phyloP scores from a whole-genome alignment of 2,329 filamentous ascomycete species.

The Rhytidhysteron rufulum region DNA sequence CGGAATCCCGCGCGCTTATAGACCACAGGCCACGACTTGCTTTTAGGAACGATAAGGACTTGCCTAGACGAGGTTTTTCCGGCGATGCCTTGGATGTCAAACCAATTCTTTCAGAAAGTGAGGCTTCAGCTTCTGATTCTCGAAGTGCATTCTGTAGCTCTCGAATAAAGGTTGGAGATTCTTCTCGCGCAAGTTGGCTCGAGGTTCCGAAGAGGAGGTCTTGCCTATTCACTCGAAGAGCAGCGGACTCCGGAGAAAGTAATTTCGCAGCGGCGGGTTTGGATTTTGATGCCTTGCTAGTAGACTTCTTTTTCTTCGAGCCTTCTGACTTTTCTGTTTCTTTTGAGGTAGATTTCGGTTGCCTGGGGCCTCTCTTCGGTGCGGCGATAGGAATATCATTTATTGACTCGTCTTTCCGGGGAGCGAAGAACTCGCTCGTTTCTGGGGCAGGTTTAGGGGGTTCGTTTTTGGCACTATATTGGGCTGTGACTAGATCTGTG shows the following conservation, averaged over 20 bases:
- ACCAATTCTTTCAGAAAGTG: background rate
- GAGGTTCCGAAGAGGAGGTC: constrained; percentile 39
- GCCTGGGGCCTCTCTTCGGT: constrained; percentile 1
- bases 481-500: constrained; percentile 34
- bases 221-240: constrained; percentile 23
- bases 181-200: constrained; percentile 36
- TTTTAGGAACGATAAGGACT: constrained; percentile 6
- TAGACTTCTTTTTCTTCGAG: constrained; percentile 9
- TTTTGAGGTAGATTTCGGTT: constrained; percentile 13
- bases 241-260: constrained; percentile 32
- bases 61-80: background rate
- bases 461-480: constrained; percentile 18
- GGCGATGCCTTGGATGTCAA: background rate
- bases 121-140: constrained; percentile 27
- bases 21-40: constrained; percentile 27
- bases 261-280: constrained; percentile 31
- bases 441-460: constrained; percentile 6
- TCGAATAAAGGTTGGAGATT: constrained; percentile 33
- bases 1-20: constrained; percentile 29
- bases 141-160: constrained; percentile 31
- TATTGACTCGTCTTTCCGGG: constrained; percentile 12
- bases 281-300: constrained; percentile 22
- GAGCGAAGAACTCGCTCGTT: constrained; percentile 22
- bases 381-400: constrained; percentile 15
- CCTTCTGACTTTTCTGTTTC: constrained; percentile 11